Evolutionary conservation across 179 eudicot genomes (phyloP), one percentile per base, ranked within the genome.

Genomic region (Spergularia azorica): DNA sequence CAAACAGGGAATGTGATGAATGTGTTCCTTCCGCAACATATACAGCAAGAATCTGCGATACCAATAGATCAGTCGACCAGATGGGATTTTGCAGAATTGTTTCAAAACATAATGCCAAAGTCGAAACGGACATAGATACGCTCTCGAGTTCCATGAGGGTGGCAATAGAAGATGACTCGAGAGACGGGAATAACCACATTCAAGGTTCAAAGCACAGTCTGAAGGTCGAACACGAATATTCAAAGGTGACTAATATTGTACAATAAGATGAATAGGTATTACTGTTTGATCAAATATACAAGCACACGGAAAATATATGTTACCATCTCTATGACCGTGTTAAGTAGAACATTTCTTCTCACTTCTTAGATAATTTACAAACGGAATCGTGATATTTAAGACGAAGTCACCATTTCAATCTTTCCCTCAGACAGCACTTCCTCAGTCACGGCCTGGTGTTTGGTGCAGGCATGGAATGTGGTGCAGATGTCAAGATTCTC

Each of bases 401-500:
- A 83, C 15, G 85, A 85, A 84, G 93, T 86, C 46, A 84, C 86
- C 88, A 86, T 73, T 58, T 76, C 17, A 43, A 84, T 81, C 65
- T 62, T 76, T 71, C 82, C 79, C 11, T 80, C 78, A 38, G 77
- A 54, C 14, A 67, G 62, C 10, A 60, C 70, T 66, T 72, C 79
- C 41, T 80, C 71, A 1, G 67, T 51, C 70, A 13, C 17, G n/a
- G 55, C 50, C 57, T 68, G 63, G 5, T 77, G 59, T 51, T 66
- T 54, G 63, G 78, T 62, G 80, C 99, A 93, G 56, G 90, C 97
- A 78, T 84, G 97, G 79, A 95, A 72, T 55, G 81, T 80, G 76
- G 83, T 74, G 84, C 99, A 95, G 41, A 95, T 66, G 78, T 95
- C 95, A 36, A 75, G 76, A 54, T 72, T 84, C 75, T 91, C 87